These are phyloP conservation scores for Dichotomocladium elegans DNA, from an alignment of 371 early-diverging fungal species.

Conservation along the genomic window DNA sequence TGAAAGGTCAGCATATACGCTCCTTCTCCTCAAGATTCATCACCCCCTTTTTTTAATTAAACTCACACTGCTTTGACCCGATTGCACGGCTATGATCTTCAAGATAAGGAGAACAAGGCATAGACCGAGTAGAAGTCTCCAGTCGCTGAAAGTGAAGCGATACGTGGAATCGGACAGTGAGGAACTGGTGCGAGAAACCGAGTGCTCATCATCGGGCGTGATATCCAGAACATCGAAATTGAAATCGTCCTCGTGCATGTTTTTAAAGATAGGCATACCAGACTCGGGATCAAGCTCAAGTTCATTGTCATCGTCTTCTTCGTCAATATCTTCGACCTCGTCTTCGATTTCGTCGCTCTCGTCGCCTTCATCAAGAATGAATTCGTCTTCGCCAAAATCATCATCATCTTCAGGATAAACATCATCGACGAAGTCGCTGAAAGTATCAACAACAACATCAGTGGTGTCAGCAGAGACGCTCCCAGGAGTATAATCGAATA, in stretches of 20 bases:
- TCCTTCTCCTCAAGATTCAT: not conserved
- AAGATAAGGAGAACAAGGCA: not conserved
- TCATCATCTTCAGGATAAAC: not conserved
- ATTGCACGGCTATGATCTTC: not conserved
- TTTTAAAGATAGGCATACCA: constrained; percentile 1
- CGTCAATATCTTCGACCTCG: not conserved
- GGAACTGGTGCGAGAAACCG: not conserved
- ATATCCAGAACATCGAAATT: not conserved
- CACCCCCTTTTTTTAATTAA: not conserved
- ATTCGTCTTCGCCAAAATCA: not conserved
- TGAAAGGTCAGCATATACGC: not conserved
- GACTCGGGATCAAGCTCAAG: constrained; percentile 2
- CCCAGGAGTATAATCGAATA: no score
- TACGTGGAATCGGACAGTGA: not conserved
- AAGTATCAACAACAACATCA: not conserved
- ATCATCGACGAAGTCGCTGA: not conserved
- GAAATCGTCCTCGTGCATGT: constrained; percentile 6
- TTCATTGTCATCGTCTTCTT: not conserved
- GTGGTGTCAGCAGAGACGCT: not conserved
- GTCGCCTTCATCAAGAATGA: not conserved
- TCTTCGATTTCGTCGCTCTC: not conserved
- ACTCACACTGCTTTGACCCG: not conserved
- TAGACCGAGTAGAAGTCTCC: not conserved
- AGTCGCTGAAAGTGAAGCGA: not conserved
- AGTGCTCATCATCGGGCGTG: not conserved